Evolutionary conservation across 164 flowering plant genomes (phyloP).

Genomic region (Euptelea pleiosperma): DNA sequence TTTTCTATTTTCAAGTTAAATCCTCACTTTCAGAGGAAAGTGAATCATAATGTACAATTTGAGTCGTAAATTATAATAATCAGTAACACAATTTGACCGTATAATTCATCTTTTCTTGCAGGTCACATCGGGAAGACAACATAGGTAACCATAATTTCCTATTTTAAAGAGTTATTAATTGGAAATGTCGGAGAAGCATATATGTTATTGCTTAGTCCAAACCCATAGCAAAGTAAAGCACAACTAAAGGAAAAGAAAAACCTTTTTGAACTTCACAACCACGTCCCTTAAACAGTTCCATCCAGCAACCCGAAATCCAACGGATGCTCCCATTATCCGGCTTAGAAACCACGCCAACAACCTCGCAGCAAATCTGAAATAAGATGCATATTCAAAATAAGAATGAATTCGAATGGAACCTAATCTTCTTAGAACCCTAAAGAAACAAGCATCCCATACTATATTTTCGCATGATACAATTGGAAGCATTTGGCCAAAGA

Average conservation of each 20-base stretch:
- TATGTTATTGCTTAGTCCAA: not conserved
- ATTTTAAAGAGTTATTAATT: not conserved
- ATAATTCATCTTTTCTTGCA: too few relatives aligned
- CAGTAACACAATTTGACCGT: not conserved
- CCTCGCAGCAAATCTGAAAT: constrained; percentile 78
- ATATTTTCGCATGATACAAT: constrained; percentile 1
- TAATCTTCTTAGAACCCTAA: too few relatives aligned
- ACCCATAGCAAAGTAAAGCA: not conserved
- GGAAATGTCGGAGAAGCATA: not conserved
- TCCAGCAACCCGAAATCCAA: constrained; percentile 87
- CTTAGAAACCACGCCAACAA: constrained; percentile 80
- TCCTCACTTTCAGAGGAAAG: too few relatives aligned
- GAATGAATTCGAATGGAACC: too few relatives aligned
- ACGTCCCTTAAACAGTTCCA: constrained; percentile 94
- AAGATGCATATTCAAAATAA: constrained; percentile 11
- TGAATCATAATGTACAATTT: too few relatives aligned
- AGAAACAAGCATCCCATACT: not conserved
- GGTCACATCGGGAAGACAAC: too few relatives aligned
- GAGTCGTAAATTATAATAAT: too few relatives aligned
- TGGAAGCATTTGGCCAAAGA: not conserved
- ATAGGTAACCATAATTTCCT: not conserved
- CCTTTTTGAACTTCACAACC: constrained; percentile 90
- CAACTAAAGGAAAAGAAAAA: constrained; percentile 16
- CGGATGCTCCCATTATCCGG: constrained; percentile 76
- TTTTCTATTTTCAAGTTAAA: too few relatives aligned